phyloP scores from a whole-genome alignment of 176 grass and related monocot species.

The Oryza longistaminata region DNA sequence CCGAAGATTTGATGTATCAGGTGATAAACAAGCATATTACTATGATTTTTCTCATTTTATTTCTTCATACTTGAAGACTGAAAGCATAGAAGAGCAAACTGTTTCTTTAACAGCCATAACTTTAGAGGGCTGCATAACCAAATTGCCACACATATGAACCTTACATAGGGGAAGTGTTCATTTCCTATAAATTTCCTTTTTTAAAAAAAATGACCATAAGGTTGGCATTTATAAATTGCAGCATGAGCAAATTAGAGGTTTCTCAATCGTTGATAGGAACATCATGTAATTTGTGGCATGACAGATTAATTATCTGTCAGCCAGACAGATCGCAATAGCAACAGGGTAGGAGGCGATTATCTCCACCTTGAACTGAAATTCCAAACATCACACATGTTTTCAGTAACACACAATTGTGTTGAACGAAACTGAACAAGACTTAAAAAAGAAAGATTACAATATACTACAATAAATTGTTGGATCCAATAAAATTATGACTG shows the following conservation, averaged over 20 bases:
- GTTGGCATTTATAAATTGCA: background rate
- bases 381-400: conserved; percentile 25
- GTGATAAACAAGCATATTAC: background rate
- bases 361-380: conserved; percentile 5
- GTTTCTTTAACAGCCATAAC: background rate
- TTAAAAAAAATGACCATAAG: background rate
- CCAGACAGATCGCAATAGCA: background rate
- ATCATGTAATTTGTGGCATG: background rate
- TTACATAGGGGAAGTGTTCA: background rate
- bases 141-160: background rate
- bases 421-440: conserved; percentile 25
- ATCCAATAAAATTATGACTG: conserved; percentile 43
- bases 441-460: conserved; percentile 20
- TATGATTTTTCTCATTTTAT: background rate
- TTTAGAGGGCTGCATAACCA: background rate
- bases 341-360: background rate
- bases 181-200: background rate
- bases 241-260: background rate
- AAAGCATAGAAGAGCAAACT: background rate
- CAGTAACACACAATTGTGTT: conserved; percentile 29
- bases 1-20: background rate
- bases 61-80: background rate
- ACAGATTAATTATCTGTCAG: background rate
- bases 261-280: background rate
- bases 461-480: conserved; percentile 44